phyloP scores from a whole-genome alignment of 352 stramenopile genomes.

The Thalassiosira ordinaria region DNA sequence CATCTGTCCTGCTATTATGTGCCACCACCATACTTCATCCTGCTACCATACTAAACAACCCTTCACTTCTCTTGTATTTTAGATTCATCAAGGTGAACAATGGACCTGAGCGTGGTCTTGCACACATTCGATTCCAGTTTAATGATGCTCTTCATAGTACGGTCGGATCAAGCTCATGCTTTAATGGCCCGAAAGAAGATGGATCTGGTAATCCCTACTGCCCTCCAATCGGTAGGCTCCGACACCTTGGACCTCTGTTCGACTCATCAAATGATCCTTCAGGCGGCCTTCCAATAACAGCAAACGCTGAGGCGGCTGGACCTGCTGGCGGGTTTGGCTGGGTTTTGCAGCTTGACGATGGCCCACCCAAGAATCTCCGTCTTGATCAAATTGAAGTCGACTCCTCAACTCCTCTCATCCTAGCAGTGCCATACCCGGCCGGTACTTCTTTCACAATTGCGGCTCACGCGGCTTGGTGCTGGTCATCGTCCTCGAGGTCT shows the following conservation, averaged over 20 bases:
- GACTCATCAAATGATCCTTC: conserved; percentile 18
- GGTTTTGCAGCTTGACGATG: conserved; percentile 44
- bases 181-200: conserved; percentile 11
- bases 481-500: not conserved
- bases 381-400: conserved; percentile 40
- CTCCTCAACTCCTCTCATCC: conserved; percentile 16
- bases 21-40: too few species aligned
- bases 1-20: not conserved
- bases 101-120: conserved; percentile 38
- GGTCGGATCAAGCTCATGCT: conserved; percentile 17
- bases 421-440: conserved; percentile 23
- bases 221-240: conserved; percentile 14
- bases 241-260: conserved; percentile 27
- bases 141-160: conserved; percentile 34
- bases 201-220: conserved; percentile 7
- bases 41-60: not conserved
- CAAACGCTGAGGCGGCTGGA: conserved; percentile 46
- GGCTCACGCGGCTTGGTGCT: conserved; percentile 29
- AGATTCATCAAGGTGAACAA: conserved; percentile 37
- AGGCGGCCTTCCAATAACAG: conserved; percentile 40
- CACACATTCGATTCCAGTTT: conserved; percentile 43
- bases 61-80: not conserved
- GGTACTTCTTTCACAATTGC: conserved; percentile 29
- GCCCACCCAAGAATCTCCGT: conserved; percentile 31
- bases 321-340: conserved; percentile 52